phyloP scores from a whole-genome alignment of 2,329 filamentous ascomycete genomes.

The Colletotrichum lentis region DNA sequence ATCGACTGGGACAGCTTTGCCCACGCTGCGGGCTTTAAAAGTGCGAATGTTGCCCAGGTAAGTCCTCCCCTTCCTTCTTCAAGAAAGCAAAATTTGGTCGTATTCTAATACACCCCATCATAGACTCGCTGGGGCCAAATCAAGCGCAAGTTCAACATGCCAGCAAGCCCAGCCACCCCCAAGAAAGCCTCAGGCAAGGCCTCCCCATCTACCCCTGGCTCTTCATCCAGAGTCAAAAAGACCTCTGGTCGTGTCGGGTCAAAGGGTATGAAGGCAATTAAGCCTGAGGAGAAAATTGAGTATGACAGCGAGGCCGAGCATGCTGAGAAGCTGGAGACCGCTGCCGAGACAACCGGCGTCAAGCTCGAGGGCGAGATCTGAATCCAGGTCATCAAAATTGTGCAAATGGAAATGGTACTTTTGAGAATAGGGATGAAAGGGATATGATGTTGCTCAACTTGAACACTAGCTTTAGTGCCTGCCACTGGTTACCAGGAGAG shows the following conservation, averaged over 20 bases:
- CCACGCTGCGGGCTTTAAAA: slow-evolving; percentile 54
- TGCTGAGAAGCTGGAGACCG: background rate
- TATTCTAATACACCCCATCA: background rate
- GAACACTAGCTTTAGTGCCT: no score
- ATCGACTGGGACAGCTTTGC: slow-evolving; percentile 61
- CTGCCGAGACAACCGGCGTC: slow-evolving; percentile 25
- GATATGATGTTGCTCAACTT: background rate
- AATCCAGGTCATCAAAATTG: background rate
- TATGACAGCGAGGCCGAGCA: slow-evolving; percentile 25
- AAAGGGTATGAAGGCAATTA: slow-evolving; percentile 38
- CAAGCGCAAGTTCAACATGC: slow-evolving; percentile 22
- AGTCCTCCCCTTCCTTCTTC: slow-evolving; percentile 28
- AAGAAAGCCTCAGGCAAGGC: slow-evolving; percentile 1
- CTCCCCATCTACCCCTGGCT: background rate
- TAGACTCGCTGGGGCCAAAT: slow-evolving; percentile 60
- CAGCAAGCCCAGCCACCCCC: slow-evolving; percentile 25
- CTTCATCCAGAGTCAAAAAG: slow-evolving; percentile 37
- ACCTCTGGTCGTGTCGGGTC: slow-evolving; percentile 33
- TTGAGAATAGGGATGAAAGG: no score
- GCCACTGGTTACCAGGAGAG: background rate
- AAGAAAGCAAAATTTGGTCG: background rate
- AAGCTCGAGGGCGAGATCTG: background rate
- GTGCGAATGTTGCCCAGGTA: slow-evolving; percentile 56
- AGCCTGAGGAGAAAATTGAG: slow-evolving; percentile 39
- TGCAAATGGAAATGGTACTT: no score